These are phyloP conservation scores for Colletotrichum spaethianum DNA, from an alignment of 2,329 filamentous ascomycete genomes.

Conservation along the genomic window DNA sequence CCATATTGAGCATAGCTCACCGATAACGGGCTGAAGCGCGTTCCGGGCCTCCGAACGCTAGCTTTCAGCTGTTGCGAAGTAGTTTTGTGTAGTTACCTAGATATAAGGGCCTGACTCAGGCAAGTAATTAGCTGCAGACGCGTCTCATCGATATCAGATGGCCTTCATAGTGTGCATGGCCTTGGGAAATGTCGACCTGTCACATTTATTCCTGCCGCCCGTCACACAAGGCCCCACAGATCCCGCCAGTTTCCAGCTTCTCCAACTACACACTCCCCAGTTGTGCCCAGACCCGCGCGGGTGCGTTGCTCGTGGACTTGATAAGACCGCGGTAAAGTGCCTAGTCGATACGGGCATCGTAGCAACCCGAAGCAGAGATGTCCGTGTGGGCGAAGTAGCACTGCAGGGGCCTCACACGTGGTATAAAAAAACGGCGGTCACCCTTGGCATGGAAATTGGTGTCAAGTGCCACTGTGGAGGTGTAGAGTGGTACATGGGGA, in stretches of 20 bases:
- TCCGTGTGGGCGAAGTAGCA: conserved; percentile 1
- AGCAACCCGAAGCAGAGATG: neutral
- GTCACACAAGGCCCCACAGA: neutral
- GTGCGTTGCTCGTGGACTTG: neutral
- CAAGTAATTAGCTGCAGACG: neutral
- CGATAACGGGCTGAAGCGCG: neutral
- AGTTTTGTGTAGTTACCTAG: neutral
- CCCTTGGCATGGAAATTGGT: neutral
- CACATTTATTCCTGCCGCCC: neutral
- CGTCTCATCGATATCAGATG: neutral
- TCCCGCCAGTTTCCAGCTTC: neutral
- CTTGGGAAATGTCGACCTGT: neutral
- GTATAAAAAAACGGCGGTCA: conserved; percentile 4
- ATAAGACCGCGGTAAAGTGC: neutral
- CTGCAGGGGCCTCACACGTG: conserved; percentile 16
- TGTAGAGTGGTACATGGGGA: neutral
- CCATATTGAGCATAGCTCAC: neutral
- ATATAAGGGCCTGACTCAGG: neutral
- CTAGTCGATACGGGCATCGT: neutral
- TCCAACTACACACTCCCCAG: neutral
- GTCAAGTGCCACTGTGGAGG: conserved; percentile 16
- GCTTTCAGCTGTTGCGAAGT: no score
- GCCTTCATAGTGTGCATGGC: neutral
- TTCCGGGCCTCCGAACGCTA: neutral
- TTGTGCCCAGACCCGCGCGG: neutral